A percentile compares a stretch with the other conserved stretches of the same genome.
phyloP scores from a whole-genome alignment of 345 rosid species.

The Aquilaria malaccensis region DNA sequence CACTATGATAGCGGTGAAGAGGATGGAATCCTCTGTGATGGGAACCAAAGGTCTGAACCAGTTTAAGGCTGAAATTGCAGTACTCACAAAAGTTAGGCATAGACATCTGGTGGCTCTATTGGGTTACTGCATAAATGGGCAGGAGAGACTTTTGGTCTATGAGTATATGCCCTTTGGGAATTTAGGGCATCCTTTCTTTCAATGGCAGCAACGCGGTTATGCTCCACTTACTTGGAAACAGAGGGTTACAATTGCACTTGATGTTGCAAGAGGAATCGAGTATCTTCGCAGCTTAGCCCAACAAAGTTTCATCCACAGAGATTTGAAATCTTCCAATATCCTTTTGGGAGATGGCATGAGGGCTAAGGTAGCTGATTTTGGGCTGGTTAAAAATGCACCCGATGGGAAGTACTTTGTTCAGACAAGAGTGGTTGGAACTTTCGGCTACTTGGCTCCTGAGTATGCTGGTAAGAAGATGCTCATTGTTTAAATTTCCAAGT shows the following conservation, averaged over 20 bases:
- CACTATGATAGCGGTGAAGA: constrained; percentile 74
- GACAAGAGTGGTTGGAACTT: constrained; percentile 92
- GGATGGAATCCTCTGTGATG: constrained; percentile 58
- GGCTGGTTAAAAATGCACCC: constrained; percentile 80
- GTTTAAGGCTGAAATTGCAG: constrained; percentile 82
- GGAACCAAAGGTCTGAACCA: constrained; percentile 72
- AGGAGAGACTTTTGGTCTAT: constrained; percentile 72
- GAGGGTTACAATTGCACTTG: constrained; percentile 68
- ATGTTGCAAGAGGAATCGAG: constrained; percentile 89
- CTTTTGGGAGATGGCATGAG: constrained; percentile 93
- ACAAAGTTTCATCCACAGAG: constrained; percentile 89
- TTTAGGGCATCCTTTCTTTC: constrained; percentile 69
- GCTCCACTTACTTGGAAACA: constrained; percentile 74
- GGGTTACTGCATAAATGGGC: constrained; percentile 74
- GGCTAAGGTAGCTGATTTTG: constrained; percentile 92
- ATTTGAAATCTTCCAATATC: constrained; percentile 81
- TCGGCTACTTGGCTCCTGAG: constrained; percentile 95
- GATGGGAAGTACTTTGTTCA: constrained; percentile 83
- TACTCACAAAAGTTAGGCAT: constrained; percentile 82
- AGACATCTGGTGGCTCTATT: constrained; percentile 81
- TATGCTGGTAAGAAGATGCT: constrained; percentile 59
- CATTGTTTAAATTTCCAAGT: constrained; percentile 7
- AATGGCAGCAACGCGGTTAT: constrained; percentile 37
- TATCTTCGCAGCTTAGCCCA: constrained; percentile 87
- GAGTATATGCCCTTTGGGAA: constrained; percentile 95